Evolutionary conservation across 306 rosid genomes (phyloP).

Genomic region (Biancaea sappan): DNA sequence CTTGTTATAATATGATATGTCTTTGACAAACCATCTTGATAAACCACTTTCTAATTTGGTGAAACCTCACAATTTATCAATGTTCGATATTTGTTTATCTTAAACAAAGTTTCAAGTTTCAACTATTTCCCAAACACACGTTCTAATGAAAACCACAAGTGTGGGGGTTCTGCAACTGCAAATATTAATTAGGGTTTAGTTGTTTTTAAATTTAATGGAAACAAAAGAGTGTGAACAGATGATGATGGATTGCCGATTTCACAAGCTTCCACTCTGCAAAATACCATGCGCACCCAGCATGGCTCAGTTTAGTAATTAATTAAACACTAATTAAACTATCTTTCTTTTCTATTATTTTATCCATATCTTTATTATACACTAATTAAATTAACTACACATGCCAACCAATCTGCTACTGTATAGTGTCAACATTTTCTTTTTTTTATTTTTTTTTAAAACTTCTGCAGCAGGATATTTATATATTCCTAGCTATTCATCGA

Average conservation of each 20-base stretch:
- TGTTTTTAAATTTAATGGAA: constrained; percentile 4
- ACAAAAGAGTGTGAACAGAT: constrained; percentile 33
- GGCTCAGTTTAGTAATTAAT: not conserved
- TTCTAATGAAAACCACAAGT: not conserved
- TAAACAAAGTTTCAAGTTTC: too few species aligned
- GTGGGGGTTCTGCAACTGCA: not conserved
- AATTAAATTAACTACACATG: constrained; percentile 7
- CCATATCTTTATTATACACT: not conserved
- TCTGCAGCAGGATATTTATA: constrained; percentile 14
- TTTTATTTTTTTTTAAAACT: not conserved
- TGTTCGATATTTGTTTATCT: too few species aligned
- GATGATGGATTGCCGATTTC: constrained; percentile 42
- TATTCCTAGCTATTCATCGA: constrained; percentile 42
- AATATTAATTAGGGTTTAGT: constrained; percentile 8
- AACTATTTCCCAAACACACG: not conserved
- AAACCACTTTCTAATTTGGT: too few species aligned
- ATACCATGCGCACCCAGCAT: constrained; percentile 47
- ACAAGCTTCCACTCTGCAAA: constrained; percentile 40
- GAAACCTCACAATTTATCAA: not conserved
- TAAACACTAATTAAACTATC: not conserved
- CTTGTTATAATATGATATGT: too few species aligned
- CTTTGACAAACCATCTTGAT: too few species aligned
- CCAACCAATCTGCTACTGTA: not conserved
- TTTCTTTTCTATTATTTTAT: constrained; percentile 17
- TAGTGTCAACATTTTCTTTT: not conserved